Evolutionary conservation across 2,329 filamentous ascomycete genomes (phyloP), one percentile per base, ranked within the genome.

Genomic region (Xylariaceae sp.): DNA sequence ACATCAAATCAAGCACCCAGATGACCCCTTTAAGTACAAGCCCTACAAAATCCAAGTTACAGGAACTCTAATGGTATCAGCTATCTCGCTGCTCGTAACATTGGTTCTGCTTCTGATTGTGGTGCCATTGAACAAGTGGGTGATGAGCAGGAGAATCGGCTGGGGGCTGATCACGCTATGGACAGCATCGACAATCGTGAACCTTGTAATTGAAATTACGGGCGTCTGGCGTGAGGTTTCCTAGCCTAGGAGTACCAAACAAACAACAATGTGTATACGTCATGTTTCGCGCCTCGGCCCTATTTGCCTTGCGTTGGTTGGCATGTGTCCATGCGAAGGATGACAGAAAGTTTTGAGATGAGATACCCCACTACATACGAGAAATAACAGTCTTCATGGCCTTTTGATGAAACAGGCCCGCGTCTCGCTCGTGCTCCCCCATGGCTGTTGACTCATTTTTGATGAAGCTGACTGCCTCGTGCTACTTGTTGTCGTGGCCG

Each of bases 41-140:
- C 81, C 88, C 1, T 97, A 96, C 63, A 77, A 82, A 44, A 87
- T 98, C 47, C 79, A 88, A 53, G 85, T 98, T 44, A 88, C 84
- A 48, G 87, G 85, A 21, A 94, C 91, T 3, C 70, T 98, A 52
- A 75, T 96, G 58, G 83, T 98, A 32, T 92, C 85, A 42, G 87
- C 88, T 1, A 76, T 87, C n/a, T 92, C 88, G 2, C 71, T 98
- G 53, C 71, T 98, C 19, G 62, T 90, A 22, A 96, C 89, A 1
- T 72, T 98, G 16, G 67, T 91, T 4, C 82, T 85, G 3, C 68
- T 98, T 54, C 71, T 98, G 50, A 75, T 95, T 22, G 75, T 83
- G 1, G 88, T 98, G 42, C 93, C 93, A 5, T 62, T 85, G 70
- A 95, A 93, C 66, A 81, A 82, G 53, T 96, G 91, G 91, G 72